phyloP scores from a whole-genome alignment of 1,284 basidiomycete genomes.

The Trametes versicolor region DNA sequence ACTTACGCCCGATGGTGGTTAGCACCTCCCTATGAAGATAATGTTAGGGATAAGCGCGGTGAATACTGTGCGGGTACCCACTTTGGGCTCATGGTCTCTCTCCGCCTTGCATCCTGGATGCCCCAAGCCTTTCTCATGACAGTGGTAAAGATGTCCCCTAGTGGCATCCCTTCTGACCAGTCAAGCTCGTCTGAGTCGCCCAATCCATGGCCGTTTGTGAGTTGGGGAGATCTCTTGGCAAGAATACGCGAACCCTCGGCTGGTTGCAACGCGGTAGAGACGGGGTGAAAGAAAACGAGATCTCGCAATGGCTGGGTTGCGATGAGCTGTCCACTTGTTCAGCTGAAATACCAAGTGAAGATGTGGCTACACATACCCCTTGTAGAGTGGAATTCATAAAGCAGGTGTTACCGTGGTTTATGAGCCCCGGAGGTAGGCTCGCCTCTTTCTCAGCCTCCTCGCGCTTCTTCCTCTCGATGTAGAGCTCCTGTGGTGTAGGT shows the following conservation, averaged over 20 bases:
- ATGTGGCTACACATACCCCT: conserved; percentile 49
- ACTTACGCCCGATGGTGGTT: conserved; percentile 79
- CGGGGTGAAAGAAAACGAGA: conserved; percentile 64
- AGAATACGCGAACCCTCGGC: conserved; percentile 51
- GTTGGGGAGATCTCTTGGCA: conserved; percentile 65
- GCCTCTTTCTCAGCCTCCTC: conserved; percentile 70
- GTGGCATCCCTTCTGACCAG: conserved; percentile 67
- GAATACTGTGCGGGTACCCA: conserved; percentile 45
- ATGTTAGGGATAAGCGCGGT: background rate
- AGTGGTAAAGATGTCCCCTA: conserved; percentile 69
- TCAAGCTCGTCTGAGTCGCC: conserved; percentile 59
- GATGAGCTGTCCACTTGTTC: conserved; percentile 57
- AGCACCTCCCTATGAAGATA: conserved; percentile 60
- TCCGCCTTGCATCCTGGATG: conserved; percentile 57
- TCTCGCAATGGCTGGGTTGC: conserved; percentile 71
- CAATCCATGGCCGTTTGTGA: conserved; percentile 71
- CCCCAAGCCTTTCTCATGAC: conserved; percentile 70
- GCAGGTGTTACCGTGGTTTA: conserved; percentile 92
- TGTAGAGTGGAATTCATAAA: conserved; percentile 93
- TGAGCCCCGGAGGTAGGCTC: conserved; percentile 75
- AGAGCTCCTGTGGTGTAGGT: conserved; percentile 68
- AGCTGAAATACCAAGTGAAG: background rate
- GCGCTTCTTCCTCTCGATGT: conserved; percentile 62
- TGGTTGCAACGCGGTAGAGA: conserved; percentile 51
- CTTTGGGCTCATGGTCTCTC: conserved; percentile 72